Evolutionary conservation across 108 stramenopile genomes (phyloP).

Genomic region (Fragilaria crotonensis): DNA sequence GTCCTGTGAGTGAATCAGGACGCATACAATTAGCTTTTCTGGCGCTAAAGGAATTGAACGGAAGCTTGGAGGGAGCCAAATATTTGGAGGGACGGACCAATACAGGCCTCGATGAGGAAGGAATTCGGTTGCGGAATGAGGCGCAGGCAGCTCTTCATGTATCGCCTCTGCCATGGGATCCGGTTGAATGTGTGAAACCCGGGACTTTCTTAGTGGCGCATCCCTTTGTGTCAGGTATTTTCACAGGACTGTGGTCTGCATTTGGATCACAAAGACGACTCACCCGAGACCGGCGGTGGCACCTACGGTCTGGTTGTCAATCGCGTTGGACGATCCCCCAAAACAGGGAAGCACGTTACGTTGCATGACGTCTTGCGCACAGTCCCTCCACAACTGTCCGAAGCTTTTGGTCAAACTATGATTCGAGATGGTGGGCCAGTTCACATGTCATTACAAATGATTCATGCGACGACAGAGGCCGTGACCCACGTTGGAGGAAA

Average conservation of each 20-base stretch:
- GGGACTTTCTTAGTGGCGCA: slow-evolving; percentile 75
- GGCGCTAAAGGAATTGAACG: slow-evolving; percentile 61
- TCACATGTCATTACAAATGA: slow-evolving; percentile 68
- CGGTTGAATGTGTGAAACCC: slow-evolving; percentile 36
- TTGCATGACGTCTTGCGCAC: slow-evolving; percentile 21
- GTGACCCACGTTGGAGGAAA: slow-evolving; percentile 44
- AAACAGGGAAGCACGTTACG: slow-evolving; percentile 14
- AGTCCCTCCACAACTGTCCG: slow-evolving; percentile 27
- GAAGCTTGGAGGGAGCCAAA: slow-evolving; percentile 61
- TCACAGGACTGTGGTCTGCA: slow-evolving; percentile 61
- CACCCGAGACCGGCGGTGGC: slow-evolving; percentile 9
- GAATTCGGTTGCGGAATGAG: slow-evolving; percentile 24
- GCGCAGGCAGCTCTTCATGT: slow-evolving; percentile 22
- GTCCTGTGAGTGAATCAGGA: slow-evolving; percentile 25
- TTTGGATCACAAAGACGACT: slow-evolving; percentile 46
- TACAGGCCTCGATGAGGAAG: slow-evolving; percentile 12
- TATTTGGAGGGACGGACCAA: slow-evolving; percentile 15
- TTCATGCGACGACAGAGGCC: slow-evolving; percentile 24
- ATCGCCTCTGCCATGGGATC: slow-evolving; percentile 14
- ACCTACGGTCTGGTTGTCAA: slow-evolving; percentile 83
- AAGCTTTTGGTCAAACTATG: slow-evolving; percentile 50
- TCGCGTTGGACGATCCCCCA: slow-evolving; percentile 29
- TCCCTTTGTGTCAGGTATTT: slow-evolving; percentile 72
- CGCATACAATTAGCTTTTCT: slow-evolving; percentile 60
- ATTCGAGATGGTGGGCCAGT: slow-evolving; percentile 80